Conservation (phyloP, 2,329 filamentous ascomycete genomes). For the Fusarium domesticum region DNA sequence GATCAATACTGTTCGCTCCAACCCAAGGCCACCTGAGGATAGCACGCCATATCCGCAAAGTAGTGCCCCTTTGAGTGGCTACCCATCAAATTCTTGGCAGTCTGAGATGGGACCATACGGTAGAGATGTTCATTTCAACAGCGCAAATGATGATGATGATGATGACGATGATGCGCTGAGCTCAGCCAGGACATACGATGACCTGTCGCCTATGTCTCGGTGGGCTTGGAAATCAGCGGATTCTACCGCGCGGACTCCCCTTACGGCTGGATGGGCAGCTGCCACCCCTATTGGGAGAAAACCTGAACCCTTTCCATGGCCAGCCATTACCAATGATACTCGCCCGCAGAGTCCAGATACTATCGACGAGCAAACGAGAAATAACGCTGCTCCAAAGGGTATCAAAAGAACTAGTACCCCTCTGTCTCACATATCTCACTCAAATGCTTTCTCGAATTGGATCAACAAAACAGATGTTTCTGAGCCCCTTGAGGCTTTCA, state of each 20-base stretch:
- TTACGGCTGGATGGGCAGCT: constrained; percentile 8
- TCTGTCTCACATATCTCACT: constrained; percentile 2
- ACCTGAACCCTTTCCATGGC: constrained; percentile 23
- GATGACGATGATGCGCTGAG: constrained; percentile 10
- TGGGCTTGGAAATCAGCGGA: constrained; percentile 22
- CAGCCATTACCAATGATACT: constrained; percentile 6
- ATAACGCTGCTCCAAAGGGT: neutral
- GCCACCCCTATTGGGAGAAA: constrained; percentile 17
- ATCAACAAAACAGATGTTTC: constrained; percentile 1
- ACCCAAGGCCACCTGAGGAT: constrained; percentile 25
- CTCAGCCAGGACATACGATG: constrained; percentile 21
- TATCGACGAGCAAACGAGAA: neutral
- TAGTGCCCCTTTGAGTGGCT: constrained; percentile 19
- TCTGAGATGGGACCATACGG: constrained; percentile 19
- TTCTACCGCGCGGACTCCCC: constrained; percentile 11
- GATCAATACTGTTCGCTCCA: constrained; percentile 18
- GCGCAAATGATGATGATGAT: neutral
- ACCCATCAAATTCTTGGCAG: constrained; percentile 15
- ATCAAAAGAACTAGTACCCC: neutral
- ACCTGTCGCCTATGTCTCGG: constrained; percentile 17
- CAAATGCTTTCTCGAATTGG: constrained; percentile 6
- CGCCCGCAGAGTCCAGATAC: neutral
- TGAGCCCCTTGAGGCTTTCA: neutral
- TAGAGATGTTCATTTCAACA: constrained; percentile 18
- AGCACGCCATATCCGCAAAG: constrained; percentile 29